Evolutionary conservation across 352 stramenopile species (phyloP).

Genomic region (Phytopythium cucurbitacearum): DNA sequence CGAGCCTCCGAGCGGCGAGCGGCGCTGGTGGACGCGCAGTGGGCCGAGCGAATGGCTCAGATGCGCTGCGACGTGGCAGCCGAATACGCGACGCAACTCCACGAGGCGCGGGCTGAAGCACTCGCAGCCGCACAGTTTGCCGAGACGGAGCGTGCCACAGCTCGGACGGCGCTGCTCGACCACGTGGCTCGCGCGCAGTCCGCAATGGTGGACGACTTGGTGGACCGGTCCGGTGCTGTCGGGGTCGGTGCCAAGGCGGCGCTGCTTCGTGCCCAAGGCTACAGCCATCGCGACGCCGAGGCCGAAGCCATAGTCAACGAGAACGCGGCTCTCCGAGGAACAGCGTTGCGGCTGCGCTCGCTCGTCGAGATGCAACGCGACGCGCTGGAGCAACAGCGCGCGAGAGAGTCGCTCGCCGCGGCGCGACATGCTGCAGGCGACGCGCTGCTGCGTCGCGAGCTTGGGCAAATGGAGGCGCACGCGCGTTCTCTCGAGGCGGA

Average conservation of each 20-base stretch:
- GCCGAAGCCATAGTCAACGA: slow-evolving; percentile 12
- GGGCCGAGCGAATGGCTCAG: slow-evolving; percentile 30
- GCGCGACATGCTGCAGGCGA: slow-evolving; percentile 32
- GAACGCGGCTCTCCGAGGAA: slow-evolving; percentile 64
- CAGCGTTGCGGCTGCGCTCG: slow-evolving; percentile 60
- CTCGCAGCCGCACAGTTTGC: too few species aligned
- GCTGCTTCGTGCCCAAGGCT: slow-evolving; percentile 7
- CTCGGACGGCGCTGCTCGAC: too few species aligned
- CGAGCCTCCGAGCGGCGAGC: slow-evolving; percentile 20
- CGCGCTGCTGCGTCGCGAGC: slow-evolving; percentile 34
- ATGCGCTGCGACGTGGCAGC: slow-evolving; percentile 39
- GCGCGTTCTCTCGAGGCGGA: slow-evolving; percentile 45
- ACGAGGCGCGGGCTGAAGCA: too few species aligned
- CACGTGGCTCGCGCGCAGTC: slow-evolving; percentile 24
- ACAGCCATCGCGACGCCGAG: too few species aligned
- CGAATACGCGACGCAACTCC: slow-evolving; percentile 59
- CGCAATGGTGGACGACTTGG: slow-evolving; percentile 48
- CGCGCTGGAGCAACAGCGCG: slow-evolving; percentile 23
- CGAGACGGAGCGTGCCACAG: too few species aligned
- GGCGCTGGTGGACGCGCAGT: slow-evolving; percentile 17
- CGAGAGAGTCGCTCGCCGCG: slow-evolving; percentile 34
- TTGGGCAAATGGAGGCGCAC: slow-evolving; percentile 41
- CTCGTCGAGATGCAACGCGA: slow-evolving; percentile 61
- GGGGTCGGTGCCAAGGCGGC: slow-evolving; percentile 49
- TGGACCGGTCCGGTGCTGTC: slow-evolving; percentile 48